Conservation (phyloP, 305 asterid species). For the Fraxinus latifolia region DNA sequence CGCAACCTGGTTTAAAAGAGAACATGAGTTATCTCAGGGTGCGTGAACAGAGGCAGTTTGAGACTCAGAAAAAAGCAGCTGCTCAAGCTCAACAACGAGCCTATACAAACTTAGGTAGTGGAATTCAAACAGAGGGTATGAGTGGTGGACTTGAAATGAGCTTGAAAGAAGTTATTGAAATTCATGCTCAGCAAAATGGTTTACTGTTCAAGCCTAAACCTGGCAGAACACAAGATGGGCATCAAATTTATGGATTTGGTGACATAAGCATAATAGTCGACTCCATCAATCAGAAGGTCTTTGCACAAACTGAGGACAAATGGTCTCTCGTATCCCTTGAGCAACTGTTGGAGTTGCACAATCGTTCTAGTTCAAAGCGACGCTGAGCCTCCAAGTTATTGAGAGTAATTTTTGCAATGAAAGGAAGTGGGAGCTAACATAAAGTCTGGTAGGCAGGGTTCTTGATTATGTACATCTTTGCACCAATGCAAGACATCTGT, state of each 20-base stretch:
- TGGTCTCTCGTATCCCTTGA: conserved; percentile 77
- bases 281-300: conserved; percentile 71
- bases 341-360: conserved; percentile 74
- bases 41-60: conserved; percentile 78
- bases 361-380: conserved; percentile 46
- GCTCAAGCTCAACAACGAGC: conserved; percentile 64
- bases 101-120: conserved; percentile 38
- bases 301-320: conserved; percentile 67
- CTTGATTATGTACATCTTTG: neutral
- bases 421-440: neutral
- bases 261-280: conserved; percentile 68
- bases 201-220: conserved; percentile 80
- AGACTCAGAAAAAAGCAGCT: conserved; percentile 72
- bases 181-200: conserved; percentile 75
- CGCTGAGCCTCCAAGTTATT: conserved; percentile 36
- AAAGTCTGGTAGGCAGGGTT: neutral
- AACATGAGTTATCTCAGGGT: conserved; percentile 66
- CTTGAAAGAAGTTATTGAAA: conserved; percentile 77
- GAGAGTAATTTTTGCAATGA: neutral
- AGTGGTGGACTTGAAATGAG: conserved; percentile 58
- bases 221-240: conserved; percentile 87
- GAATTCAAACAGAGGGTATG: conserved; percentile 43
- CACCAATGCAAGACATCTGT: neutral
- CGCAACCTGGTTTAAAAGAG: conserved; percentile 78
- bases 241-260: conserved; percentile 87